Evolutionary conservation across 2,329 filamentous ascomycete genomes (phyloP), one percentile per base, ranked within the genome.

Genomic region (Xylariomycetidae sp.): DNA sequence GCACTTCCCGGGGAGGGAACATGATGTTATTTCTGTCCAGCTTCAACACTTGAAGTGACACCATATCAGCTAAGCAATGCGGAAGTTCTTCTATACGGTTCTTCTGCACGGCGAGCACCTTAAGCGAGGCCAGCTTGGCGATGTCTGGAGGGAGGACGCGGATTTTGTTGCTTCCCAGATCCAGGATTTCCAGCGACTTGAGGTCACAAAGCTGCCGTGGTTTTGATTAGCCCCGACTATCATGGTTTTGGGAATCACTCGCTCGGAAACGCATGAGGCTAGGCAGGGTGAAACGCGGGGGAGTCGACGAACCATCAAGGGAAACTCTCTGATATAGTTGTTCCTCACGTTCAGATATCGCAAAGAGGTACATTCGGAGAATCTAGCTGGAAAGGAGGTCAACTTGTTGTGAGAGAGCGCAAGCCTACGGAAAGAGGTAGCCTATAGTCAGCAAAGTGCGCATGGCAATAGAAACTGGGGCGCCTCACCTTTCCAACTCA

Each of bases 141-240:
- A 95, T 85, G 34, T 89, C 83, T 29, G 81, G 76, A 0, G 90
- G 88, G 2, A 96, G 72, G 8, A 74, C 67, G 29, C 74, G 76
- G 40, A 96, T 79, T 57, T 83, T 86, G 57, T 96, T 96, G 49
- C 85, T 78, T 56, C 88, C 89, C 34, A 96, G 72, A 61, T 96
- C 90, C 40, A 96, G 74, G 38, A 95, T 95, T 61, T 96, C 89
- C 35, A 96, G 74, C 20, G 87, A 84, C 32, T 77, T 81, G 41
- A 96, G 72, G 58, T 88, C 80, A 56, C 90, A 89, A 38, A 96
- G 76, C 88, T 94, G 54, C 15, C 43, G 44, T 31, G n/a, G n/a
- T 50, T 34, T 17, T 16, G 29, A 29, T 52, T 30, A 57, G 48
- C 37, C 13, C 30, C 27, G n/a, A 16, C 10, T 29, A 17, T 9